Base-by-base conservation (phyloP, 768 basidiomycete species). In the Wakefieldia striispora region DNA sequence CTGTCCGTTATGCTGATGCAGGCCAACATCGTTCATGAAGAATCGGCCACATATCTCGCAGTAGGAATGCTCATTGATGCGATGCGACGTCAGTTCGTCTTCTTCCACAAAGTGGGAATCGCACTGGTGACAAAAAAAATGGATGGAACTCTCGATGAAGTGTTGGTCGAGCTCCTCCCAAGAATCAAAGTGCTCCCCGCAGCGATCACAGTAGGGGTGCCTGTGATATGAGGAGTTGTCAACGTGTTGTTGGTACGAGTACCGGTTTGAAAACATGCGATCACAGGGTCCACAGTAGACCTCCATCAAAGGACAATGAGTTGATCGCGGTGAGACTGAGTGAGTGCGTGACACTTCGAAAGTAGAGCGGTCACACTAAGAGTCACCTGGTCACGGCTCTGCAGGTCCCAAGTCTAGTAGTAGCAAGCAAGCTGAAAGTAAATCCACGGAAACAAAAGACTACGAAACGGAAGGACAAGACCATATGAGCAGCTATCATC, bases 61-160 rank as follows among this genome's bases (percentile, higher is more conserved):
- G 24, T 21, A n/a, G n/a, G n/a, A n/a, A n/a, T n/a, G n/a, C n/a
- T n/a, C n/a, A n/a, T n/a, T n/a, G 0, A 68, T 13, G 52, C 71
- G 72, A 56, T 86, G 84, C 0, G 60, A 47, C 1, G 69, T 51
- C 1, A 83, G 71, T 0, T n/a, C n/a, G 0, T 58, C 19, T 0
- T 56, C 23, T 43, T 66, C 53, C 4, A 57, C 38, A 50, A 79
- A 82, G 48, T 80, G 74, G 14, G 51, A 46, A 26, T 75, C 47
- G 61, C 84, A 86, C 16, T 56, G 33, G 47, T 76, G 75, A 61
- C 84, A 86, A 51, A 77, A 86, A 33, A 61, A 12, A 46, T 84
- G 84, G 0, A 14, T 20, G 6, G 68, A 64, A 57, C 77, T 81
- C 45, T 81, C 72, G 20, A 76, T 70, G 54, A 64, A 82, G 60